Conservation (phyloP, 2,329 filamentous ascomycete species). For the Exophiala xenobiotica region DNA sequence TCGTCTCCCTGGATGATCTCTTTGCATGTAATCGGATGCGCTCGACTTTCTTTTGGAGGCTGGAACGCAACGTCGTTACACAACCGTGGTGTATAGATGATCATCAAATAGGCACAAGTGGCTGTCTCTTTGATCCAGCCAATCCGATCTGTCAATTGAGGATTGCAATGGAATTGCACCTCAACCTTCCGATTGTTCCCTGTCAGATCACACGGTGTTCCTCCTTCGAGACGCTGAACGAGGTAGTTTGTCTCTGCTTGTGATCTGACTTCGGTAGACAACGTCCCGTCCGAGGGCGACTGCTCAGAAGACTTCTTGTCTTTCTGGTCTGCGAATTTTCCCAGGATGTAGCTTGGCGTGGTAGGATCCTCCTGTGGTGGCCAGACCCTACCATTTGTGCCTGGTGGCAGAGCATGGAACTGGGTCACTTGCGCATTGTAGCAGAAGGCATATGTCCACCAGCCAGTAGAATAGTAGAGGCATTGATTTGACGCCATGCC, state of each 20-base stretch:
- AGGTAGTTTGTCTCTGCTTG: constrained; percentile 84
- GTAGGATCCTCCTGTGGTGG: constrained; percentile 75
- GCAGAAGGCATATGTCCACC: constrained; percentile 97
- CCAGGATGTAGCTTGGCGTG: constrained; percentile 75
- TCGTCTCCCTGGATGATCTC: constrained; percentile 65
- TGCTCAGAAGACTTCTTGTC: constrained; percentile 30
- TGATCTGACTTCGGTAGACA: constrained; percentile 67
- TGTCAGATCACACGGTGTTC: constrained; percentile 83
- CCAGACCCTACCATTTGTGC: constrained; percentile 63
- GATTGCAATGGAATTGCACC: constrained; percentile 75
- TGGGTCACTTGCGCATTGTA: constrained; percentile 84
- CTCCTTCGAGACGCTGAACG: constrained; percentile 75
- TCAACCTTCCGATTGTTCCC: constrained; percentile 79
- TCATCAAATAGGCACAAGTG: constrained; percentile 90
- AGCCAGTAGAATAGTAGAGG: constrained; percentile 80
- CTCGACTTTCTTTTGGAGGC: constrained; percentile 73
- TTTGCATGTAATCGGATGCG: constrained; percentile 74
- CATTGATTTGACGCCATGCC: constrained; percentile 72
- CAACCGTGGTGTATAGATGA: constrained; percentile 82
- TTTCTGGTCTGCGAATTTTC: constrained; percentile 51
- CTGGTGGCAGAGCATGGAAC: constrained; percentile 77
- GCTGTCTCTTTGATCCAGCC: constrained; percentile 90
- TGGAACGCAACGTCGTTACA: constrained; percentile 85
- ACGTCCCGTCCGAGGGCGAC: constrained; percentile 30
- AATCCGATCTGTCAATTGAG: constrained; percentile 72